Evolutionary conservation across 2,329 filamentous ascomycete genomes (phyloP).

Genomic region (Massarina eburnea): DNA sequence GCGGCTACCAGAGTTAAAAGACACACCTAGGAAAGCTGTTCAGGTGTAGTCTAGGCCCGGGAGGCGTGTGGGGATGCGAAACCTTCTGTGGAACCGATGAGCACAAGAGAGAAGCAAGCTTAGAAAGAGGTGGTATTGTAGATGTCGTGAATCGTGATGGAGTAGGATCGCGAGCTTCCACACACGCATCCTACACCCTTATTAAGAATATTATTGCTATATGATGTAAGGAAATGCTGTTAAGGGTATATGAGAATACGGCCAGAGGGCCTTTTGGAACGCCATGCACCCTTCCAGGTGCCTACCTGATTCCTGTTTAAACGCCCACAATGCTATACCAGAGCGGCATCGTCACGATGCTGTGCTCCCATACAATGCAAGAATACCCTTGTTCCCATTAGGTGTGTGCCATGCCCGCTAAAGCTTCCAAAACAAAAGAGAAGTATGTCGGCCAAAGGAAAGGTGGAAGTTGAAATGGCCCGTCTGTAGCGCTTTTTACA

Average conservation of each 20-base stretch:
- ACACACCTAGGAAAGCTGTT: no score
- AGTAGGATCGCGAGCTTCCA: not conserved
- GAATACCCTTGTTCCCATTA: not conserved
- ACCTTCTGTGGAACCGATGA: not conserved
- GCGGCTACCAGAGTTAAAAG: no score
- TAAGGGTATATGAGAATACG: conserved; percentile 2
- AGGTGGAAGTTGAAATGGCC: not conserved
- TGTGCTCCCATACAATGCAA: not conserved
- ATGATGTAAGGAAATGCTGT: not conserved
- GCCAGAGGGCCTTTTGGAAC: not conserved
- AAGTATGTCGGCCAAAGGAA: not conserved
- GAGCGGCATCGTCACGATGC: not conserved
- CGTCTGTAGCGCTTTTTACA: not conserved
- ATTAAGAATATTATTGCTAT: not conserved
- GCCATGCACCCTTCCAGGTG: conserved; percentile 1
- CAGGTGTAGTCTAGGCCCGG: not conserved
- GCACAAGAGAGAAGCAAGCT: not conserved
- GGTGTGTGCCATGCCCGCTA: not conserved
- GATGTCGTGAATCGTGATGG: not conserved
- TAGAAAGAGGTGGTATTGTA: not conserved
- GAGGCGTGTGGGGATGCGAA: not conserved
- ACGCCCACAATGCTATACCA: not conserved
- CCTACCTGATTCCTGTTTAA: not conserved
- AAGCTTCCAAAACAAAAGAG: not conserved
- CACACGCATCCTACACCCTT: not conserved